phyloP scores from a whole-genome alignment of 140 eudicot genomes.

The Bidens hawaiensis region DNA sequence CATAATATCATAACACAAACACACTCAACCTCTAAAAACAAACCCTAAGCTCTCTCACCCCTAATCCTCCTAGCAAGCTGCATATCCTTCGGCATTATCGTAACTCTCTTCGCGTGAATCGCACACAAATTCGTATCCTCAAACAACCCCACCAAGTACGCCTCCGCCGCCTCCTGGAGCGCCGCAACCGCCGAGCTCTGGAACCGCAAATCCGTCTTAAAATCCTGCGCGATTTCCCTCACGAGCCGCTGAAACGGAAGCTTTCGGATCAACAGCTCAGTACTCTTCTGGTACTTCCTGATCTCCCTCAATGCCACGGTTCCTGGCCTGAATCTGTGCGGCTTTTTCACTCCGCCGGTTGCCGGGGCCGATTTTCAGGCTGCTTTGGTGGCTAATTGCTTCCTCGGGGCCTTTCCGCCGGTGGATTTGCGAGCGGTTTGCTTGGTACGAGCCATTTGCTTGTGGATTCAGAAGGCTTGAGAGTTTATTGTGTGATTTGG shows the following conservation, averaged over 20 bases:
- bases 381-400: constrained; percentile 6
- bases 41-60: constrained; percentile 14
- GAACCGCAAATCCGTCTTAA: constrained; percentile 1
- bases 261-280: constrained; percentile 7
- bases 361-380: constrained; percentile 9
- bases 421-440: constrained; percentile 10
- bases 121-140: constrained; percentile 14
- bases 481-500: background rate
- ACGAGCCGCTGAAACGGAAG: constrained; percentile 12
- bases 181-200: constrained; percentile 11
- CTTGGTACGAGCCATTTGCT: constrained; percentile 9
- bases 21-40: too few relatives aligned
- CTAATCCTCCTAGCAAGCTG: constrained; percentile 12
- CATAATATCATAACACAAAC: too few relatives aligned
- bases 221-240: constrained; percentile 12
- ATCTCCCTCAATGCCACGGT: constrained; percentile 13
- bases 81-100: constrained; percentile 8
- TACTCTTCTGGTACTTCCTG: constrained; percentile 15
- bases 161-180: constrained; percentile 8
- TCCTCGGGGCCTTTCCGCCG: constrained; percentile 13
- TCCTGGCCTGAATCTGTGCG: constrained; percentile 11
- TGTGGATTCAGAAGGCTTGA: too few relatives aligned
- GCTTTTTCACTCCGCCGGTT: constrained; percentile 10
- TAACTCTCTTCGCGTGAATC: constrained; percentile 5
- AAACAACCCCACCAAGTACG: constrained; percentile 1